phyloP scores from a whole-genome alignment of 1,139 yeast species.

The Kodamaea anthophila region DNA sequence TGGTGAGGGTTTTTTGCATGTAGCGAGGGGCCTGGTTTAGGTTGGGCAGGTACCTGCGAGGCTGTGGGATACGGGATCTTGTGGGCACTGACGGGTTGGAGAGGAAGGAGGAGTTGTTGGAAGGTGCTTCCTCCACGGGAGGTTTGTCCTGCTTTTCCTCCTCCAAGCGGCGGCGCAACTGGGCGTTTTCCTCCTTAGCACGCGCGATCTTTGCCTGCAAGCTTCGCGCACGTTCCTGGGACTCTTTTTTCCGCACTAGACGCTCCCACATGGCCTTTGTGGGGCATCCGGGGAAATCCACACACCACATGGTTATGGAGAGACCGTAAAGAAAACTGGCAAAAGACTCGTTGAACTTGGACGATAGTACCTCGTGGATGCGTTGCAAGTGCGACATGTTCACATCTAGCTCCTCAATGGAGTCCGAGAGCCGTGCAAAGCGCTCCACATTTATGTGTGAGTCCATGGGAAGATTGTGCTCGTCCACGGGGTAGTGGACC shows the following conservation, averaged over 20 bases:
- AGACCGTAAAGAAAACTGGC: slow-evolving; percentile 58
- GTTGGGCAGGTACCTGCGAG: slow-evolving; percentile 23
- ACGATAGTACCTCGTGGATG: slow-evolving; percentile 44
- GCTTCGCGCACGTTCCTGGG: slow-evolving; percentile 20
- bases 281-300: slow-evolving; percentile 47
- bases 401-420: slow-evolving; percentile 45
- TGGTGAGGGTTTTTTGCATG: slow-evolving; percentile 17
- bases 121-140: slow-evolving; percentile 4
- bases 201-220: slow-evolving; percentile 18
- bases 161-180: slow-evolving; percentile 16
- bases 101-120: slow-evolving; percentile 15
- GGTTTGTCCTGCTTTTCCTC: not conserved
- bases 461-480: slow-evolving; percentile 35
- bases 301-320: slow-evolving; percentile 62
- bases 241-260: slow-evolving; percentile 20
- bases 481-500: slow-evolving; percentile 38
- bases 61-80: slow-evolving; percentile 12
- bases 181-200: slow-evolving; percentile 22
- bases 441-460: slow-evolving; percentile 24
- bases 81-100: slow-evolving; percentile 12
- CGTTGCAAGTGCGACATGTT: slow-evolving; percentile 42
- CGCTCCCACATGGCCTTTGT: slow-evolving; percentile 31
- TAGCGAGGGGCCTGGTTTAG: slow-evolving; percentile 42
- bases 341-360: slow-evolving; percentile 56
- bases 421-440: slow-evolving; percentile 44